These are phyloP conservation scores for Solanum hybrid DNA, from an alignment of 305 asterid genomes.

Conservation along the genomic window DNA sequence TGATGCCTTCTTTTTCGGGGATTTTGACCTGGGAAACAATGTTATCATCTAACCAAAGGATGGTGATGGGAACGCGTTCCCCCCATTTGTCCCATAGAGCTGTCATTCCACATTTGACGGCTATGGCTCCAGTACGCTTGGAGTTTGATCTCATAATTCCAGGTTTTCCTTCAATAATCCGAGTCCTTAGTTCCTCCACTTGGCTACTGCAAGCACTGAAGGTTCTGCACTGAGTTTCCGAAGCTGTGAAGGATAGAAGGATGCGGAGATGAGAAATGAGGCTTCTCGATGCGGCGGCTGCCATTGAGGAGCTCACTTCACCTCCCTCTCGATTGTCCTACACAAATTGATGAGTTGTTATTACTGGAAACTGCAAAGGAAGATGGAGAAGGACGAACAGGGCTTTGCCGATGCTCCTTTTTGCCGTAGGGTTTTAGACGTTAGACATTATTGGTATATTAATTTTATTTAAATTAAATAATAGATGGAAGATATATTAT, in stretches of 20 bases:
- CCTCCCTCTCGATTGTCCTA: background rate
- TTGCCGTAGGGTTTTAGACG: background rate
- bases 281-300: background rate
- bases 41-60: background rate
- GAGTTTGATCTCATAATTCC: background rate
- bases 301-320: background rate
- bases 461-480: too few species aligned
- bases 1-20: background rate
- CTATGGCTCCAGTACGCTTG: background rate
- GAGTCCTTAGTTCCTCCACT: background rate
- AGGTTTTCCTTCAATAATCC: background rate
- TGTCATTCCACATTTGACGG: background rate
- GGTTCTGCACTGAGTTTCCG: background rate
- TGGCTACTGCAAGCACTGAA: background rate
- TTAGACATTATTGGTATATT: background rate
- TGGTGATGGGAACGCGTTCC: background rate
- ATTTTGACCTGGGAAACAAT: background rate
- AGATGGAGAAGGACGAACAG: background rate
- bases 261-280: background rate
- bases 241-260: background rate
- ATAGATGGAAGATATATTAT: too few species aligned
- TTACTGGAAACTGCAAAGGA: background rate
- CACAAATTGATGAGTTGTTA: background rate
- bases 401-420: background rate
- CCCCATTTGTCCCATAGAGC: background rate